A percentile compares a stretch with the other conserved stretches of the same genome.
phyloP scores from a whole-genome alignment of 1,139 yeast species.

The Taiozyma sp. region DNA sequence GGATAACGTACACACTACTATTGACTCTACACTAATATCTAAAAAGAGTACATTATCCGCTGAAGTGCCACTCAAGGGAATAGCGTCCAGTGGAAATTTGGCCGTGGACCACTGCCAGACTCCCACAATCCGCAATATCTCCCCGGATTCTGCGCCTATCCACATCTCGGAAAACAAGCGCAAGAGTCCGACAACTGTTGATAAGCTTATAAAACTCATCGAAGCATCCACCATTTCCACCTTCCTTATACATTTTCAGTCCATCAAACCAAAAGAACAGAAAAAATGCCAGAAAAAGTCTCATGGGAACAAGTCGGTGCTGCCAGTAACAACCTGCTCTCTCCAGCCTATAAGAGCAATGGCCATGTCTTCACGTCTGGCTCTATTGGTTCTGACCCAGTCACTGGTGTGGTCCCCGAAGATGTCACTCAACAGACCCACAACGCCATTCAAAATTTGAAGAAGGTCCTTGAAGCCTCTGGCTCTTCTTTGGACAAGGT shows the following conservation, averaged over 20 bases:
- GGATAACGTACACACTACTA: too few species aligned
- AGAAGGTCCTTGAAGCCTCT: conserved; percentile 39
- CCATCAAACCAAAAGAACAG: not conserved
- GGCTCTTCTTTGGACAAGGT: conserved; percentile 47
- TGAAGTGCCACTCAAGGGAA: too few species aligned
- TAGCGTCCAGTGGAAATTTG: too few species aligned
- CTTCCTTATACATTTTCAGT: not conserved
- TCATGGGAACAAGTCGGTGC: conserved; percentile 27
- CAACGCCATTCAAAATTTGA: conserved; percentile 40
- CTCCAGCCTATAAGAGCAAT: conserved; percentile 46
- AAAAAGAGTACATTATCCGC: too few species aligned
- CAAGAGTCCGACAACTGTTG: not conserved
- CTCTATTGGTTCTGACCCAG: conserved; percentile 34
- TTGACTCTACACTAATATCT: too few species aligned
- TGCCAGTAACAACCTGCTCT: conserved; percentile 30
- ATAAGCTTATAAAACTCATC: not conserved
- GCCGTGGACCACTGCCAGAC: not conserved
- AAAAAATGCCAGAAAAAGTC: conserved; percentile 23
- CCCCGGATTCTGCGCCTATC: not conserved
- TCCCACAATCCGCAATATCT: not conserved
- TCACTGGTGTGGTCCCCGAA: conserved; percentile 36
- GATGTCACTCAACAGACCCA: conserved; percentile 41
- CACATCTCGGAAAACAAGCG: not conserved
- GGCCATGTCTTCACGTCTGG: conserved; percentile 51
- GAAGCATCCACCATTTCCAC: not conserved